Percentiles rank a stretch among this genome's conserved stretches.
These are phyloP conservation scores for Neurospora sp. DNA, from an alignment of 495 filamentous ascomycete species.

Conservation along the genomic window DNA sequence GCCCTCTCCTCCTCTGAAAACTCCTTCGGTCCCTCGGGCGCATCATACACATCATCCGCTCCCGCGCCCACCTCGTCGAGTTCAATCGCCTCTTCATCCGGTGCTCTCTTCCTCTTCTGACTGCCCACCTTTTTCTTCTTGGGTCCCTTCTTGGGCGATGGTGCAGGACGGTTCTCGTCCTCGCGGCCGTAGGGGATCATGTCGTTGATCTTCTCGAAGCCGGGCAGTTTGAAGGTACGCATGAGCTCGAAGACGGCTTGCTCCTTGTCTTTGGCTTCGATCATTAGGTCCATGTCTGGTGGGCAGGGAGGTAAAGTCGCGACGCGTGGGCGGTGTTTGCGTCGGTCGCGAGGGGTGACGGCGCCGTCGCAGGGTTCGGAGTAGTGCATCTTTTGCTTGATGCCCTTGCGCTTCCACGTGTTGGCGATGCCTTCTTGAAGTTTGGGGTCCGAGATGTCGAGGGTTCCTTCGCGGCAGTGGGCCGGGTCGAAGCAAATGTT, in stretches of 20 bases:
- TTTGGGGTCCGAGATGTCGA: conserved; percentile 64
- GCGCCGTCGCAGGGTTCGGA: conserved; percentile 68
- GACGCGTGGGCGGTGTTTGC: conserved; percentile 78
- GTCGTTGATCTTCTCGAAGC: conserved; percentile 64
- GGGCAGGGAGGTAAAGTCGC: conserved; percentile 70
- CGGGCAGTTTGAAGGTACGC: conserved; percentile 73
- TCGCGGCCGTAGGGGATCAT: conserved; percentile 64
- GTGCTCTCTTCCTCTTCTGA: conserved; percentile 11
- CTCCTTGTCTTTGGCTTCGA: conserved; percentile 97
- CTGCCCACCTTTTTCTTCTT: conserved; percentile 29
- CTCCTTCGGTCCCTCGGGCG: conserved; percentile 21
- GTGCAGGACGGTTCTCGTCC: conserved; percentile 64
- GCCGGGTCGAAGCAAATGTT: conserved; percentile 77
- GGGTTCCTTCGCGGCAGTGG: conserved; percentile 71
- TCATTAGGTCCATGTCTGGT: conserved; percentile 86
- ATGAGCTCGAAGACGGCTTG: conserved; percentile 94
- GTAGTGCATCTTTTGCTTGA: conserved; percentile 95
- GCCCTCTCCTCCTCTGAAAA: conserved; percentile 62
- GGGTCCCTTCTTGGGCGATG: conserved; percentile 34
- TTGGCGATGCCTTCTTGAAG: conserved; percentile 53
- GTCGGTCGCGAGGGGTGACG: conserved; percentile 61
- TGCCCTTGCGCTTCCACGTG: conserved; percentile 80
- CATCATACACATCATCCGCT: conserved; percentile 32
- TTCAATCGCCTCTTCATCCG: conserved; percentile 21
- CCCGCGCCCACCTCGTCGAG: conserved; percentile 37